Evolutionary conservation across 2,329 filamentous ascomycete genomes (phyloP), one percentile per base, ranked within the genome.

Genomic region (Aspergillus spinulosporus): DNA sequence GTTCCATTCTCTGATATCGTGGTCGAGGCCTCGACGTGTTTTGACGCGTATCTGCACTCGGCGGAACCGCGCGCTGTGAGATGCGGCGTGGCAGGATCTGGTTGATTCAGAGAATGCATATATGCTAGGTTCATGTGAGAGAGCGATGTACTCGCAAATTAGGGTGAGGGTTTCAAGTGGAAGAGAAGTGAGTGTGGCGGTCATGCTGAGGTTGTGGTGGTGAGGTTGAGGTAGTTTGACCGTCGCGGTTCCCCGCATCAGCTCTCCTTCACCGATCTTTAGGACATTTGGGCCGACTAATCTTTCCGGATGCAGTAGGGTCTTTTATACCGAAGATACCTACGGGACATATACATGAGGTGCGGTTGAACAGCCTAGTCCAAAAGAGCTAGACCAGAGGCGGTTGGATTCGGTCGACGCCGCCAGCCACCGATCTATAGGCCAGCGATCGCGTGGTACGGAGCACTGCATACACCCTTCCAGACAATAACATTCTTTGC

Each of bases 91-190:
- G 32, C 46, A 49, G 34, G 11, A 15, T 36, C n/a, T 49, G 32
- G 7, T 37, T 6, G 46, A n/a, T 37, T 49, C n/a, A 4, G 46
- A 49, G 15, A 49, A 49, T 28, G 46, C 46, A 14, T 39, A 49
- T 1, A 49, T 7, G 21, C 46, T 49, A 9, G 15, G 46, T 49
- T 28, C 28, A 14, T 29, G 21, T 3, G 21, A 31, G 7, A 4
- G 9, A 11, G 31, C 15, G 15, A 49, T 6, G 29, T 39, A n/a
- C 5, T 36, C 32, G 11, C 14, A 26, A 14, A 49, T 49, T 11
- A 49, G 8, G n/a, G 12, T 37, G 15, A 49, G 46, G 5, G 46
- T 49, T 26, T 49, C 46, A 5, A 29, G 26, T 5, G 34, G 34
- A 5, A 40, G 34, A 3, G 21, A 29, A 8, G 14, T 26, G 26